Evolutionary conservation across 169 alveolate genomes (phyloP), one percentile per base, ranked within the genome.

Genomic region (Plasmodium coatneyi): DNA sequence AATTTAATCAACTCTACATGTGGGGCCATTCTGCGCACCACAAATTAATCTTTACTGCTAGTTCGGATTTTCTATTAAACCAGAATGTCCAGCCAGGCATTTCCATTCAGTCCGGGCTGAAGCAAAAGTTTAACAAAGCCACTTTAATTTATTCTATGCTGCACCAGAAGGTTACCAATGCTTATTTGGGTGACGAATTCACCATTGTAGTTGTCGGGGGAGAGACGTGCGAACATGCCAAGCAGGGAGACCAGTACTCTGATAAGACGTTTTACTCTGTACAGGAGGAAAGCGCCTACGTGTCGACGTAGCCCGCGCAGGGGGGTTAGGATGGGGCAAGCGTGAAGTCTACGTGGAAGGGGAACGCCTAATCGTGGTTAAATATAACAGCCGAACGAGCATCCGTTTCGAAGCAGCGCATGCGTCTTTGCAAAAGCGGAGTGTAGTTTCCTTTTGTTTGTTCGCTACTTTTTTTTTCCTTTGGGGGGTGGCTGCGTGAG

Each of bases 21-120:
- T 97, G 98, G 98, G 98, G 98, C 7, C 97, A 97, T 93, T 97
- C 98, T 7, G 95, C 98, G n/a, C 89, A 92, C 52, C 98, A 97
- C 92, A 97, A 97, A 86, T 87, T 97, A 71, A 97, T 97, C 10
- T 96, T 95, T 93, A 97, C 98, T 9, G 95, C 97, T 14, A 84
- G 97, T 0, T 96, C 96, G 28, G 98, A 97, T 70, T 84, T 80
- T 56, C 76, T 96, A 30, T 78, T 96, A 19, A 93, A 94, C 49
- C 97, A 95, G 78, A 96, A 94, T 83, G 82, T 91, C 19, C 97
- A 96, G 83, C 97, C 98, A n/a, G 98, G 98, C 16, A 97, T 96
- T 22, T 96, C 98, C 46, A 92, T 95, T 30, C 95, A 84, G 19
- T 96, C 98, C 0, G 98, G 98, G 19, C 80, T 93, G 14, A 95